Conservation (phyloP, 129 eudicot species). For the Lonicera japonica region DNA sequence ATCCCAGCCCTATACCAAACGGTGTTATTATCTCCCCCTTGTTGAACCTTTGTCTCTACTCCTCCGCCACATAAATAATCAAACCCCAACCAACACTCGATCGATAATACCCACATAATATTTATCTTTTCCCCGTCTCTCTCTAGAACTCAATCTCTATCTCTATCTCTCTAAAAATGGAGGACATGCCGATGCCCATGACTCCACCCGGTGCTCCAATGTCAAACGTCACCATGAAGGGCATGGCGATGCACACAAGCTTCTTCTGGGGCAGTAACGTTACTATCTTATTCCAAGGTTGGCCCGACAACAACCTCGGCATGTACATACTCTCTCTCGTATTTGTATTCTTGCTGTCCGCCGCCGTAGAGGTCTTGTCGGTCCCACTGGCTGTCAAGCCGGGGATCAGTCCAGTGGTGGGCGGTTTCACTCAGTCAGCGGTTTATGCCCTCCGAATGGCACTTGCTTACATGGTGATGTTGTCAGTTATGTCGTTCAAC, state of each 20-base stretch:
- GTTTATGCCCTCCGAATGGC: constrained; percentile 47
- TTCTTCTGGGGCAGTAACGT: constrained; percentile 73
- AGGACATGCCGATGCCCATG: constrained; percentile 19
- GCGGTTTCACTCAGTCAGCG: constrained; percentile 27
- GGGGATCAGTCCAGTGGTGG: constrained; percentile 14
- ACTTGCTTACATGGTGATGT: constrained; percentile 55
- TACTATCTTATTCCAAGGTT: constrained; percentile 40
- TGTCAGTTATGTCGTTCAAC: constrained; percentile 66
- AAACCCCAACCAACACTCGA: too few relatives aligned
- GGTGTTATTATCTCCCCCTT: too few relatives aligned
- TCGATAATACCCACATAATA: background rate
- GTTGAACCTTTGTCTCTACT: too few relatives aligned
- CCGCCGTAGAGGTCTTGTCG: constrained; percentile 32
- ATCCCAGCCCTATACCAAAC: too few relatives aligned
- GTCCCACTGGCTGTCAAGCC: constrained; percentile 17
- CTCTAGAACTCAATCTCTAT: background rate
- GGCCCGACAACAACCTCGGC: constrained; percentile 46
- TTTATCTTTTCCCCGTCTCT: background rate
- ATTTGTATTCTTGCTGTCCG: constrained; percentile 36
- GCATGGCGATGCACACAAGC: constrained; percentile 39
- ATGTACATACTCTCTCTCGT: constrained; percentile 58
- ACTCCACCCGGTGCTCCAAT: constrained; percentile 12
- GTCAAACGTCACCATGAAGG: constrained; percentile 27
- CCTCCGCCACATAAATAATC: too few relatives aligned
- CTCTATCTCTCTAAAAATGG: background rate